These are phyloP conservation scores for Ophiostoma populinum DNA, from an alignment of 2,329 filamentous ascomycete genomes.

Conservation along the genomic window DNA sequence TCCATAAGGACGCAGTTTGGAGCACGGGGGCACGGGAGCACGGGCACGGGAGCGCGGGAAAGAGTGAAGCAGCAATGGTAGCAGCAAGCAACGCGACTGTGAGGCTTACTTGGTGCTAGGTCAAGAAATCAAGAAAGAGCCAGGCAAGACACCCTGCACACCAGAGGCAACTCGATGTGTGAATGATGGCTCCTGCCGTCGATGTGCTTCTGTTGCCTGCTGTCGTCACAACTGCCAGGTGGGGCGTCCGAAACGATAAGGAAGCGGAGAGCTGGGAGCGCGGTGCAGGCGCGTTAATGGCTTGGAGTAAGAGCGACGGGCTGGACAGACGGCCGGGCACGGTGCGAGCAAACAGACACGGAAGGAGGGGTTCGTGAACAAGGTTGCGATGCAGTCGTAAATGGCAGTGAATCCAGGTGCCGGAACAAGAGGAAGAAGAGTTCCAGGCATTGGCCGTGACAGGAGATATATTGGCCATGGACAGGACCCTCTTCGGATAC, in stretches of 20 bases:
- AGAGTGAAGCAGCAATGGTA: too few relatives aligned
- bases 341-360: too few relatives aligned
- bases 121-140: background rate
- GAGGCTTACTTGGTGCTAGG: conserved; percentile 1
- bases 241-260: conserved; percentile 1
- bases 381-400: too few relatives aligned
- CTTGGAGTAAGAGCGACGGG: too few relatives aligned
- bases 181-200: background rate
- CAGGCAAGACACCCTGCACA: background rate
- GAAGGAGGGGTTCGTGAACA: too few relatives aligned
- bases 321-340: too few relatives aligned
- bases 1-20: too few relatives aligned
- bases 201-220: conserved; percentile 1
- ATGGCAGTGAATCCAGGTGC: background rate
- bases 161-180: background rate
- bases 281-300: background rate
- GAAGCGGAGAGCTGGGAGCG: conserved; percentile 1
- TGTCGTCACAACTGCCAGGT: background rate
- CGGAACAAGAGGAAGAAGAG: background rate
- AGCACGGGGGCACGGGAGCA: too few relatives aligned
- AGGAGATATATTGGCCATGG: background rate
- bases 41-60: too few relatives aligned
- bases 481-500: conserved; percentile 3
- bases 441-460: too few relatives aligned
- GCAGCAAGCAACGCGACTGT: too few relatives aligned